Conservation (phyloP, 441 rosid genomes). For the Syzygium syzygioides region DNA sequence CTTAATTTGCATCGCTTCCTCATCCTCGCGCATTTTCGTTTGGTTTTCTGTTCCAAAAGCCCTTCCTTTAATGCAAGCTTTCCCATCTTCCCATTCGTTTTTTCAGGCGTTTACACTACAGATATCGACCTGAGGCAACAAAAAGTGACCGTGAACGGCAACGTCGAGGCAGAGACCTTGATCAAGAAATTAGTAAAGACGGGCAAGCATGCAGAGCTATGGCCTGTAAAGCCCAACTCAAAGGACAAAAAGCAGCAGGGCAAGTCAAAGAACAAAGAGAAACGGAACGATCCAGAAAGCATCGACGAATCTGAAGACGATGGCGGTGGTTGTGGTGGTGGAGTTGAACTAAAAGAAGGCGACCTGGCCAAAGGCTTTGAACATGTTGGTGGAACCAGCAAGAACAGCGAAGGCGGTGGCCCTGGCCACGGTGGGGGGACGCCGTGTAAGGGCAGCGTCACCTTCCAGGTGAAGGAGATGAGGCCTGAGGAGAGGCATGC, state of each 20-base stretch:
- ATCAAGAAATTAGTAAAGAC: slow-evolving; percentile 55
- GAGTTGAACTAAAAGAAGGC: neutral
- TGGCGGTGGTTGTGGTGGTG: slow-evolving; percentile 5
- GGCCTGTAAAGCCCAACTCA: slow-evolving; percentile 22
- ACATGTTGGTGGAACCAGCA: slow-evolving; percentile 25
- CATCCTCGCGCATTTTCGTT: neutral
- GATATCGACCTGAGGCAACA: slow-evolving; percentile 64
- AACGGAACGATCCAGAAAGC: slow-evolving; percentile 23
- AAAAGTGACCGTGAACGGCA: slow-evolving; percentile 57
- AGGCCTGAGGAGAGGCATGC: slow-evolving; percentile 16
- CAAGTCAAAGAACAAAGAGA: slow-evolving; percentile 36
- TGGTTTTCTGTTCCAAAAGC: neutral
- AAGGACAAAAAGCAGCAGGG: slow-evolving; percentile 36
- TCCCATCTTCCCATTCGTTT: neutral
- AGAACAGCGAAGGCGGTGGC: slow-evolving; percentile 11
- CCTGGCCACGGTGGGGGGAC: neutral
- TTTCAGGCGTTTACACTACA: slow-evolving; percentile 55
- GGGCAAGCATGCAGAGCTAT: slow-evolving; percentile 78
- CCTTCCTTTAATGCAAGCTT: neutral
- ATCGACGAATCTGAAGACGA: slow-evolving; percentile 23
- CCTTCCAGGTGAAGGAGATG: slow-evolving; percentile 28
- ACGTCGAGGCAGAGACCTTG: slow-evolving; percentile 49
- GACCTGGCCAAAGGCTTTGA: neutral
- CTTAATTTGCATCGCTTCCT: neutral
- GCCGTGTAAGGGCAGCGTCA: neutral